Base-by-base conservation (phyloP, 257 asterid species). In the Penstemon newberryi region DNA sequence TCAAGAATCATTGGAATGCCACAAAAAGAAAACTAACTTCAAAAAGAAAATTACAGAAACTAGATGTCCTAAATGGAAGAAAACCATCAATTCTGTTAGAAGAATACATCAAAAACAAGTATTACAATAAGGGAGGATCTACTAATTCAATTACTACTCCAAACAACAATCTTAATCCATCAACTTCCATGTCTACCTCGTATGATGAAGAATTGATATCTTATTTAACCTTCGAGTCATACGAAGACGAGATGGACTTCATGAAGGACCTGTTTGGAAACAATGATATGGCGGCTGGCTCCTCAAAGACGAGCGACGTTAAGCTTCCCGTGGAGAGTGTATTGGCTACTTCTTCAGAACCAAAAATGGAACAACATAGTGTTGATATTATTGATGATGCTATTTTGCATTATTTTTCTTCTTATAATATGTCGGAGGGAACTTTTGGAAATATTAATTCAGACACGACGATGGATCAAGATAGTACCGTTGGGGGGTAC, bases 1-100 rank as follows among this genome's bases (percentile, higher is more conserved):
- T 92, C 7, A 92, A 92, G 70, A 92, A 92, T 52, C 98, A 89
- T 18, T 92, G 98, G 96, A 86, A 92, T 78, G 86, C 92, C 38
- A 84, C 90, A 4, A 82, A 78, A 41, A 81, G 96, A 54, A 89
- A 80, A 63, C 89, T 77, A 63, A 67, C 68, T 63, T 74, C 96
- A 0, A 81, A 72, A 69, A 83, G 78, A 55, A 83, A 75, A 60
- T 63, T 68, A 64, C 77, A 71, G 64, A 86, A 67, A 62, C 59
- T 75, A 2, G 67, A 67, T 36, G 67, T 39, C 52, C 75, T 50
- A 1, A 65, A 56, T 10, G 82, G 70, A 18, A 50, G 64, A 7
- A 59, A 65, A 13, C 79, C 68, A 58, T 69, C 94, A 8, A 79
- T 79, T 8, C 3, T 86, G 2, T 64, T 92, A 11, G 92, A 87